A percentile compares a stretch with the other conserved stretches of the same genome.
phyloP scores from a whole-genome alignment of 352 stramenopile genomes.

The Pythium sukuiense region DNA sequence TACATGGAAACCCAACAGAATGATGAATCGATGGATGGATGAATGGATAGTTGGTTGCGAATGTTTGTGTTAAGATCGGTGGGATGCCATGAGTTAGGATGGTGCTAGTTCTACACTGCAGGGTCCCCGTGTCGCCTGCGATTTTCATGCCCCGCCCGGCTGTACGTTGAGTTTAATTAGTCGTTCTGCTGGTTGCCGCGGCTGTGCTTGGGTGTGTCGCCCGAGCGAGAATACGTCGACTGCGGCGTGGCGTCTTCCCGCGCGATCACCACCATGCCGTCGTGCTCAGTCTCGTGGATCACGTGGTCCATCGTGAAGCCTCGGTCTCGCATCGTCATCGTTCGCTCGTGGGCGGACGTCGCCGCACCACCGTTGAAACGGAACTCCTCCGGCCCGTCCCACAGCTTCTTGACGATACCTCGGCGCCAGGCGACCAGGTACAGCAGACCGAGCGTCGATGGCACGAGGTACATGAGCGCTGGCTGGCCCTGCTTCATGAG shows the following conservation, averaged over 20 bases:
- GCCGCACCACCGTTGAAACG: not conserved
- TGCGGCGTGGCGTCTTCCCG: slow-evolving; percentile 16
- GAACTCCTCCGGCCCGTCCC: slow-evolving; percentile 73
- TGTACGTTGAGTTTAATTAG: slow-evolving; percentile 1
- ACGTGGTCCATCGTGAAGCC: slow-evolving; percentile 26
- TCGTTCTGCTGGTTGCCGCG: slow-evolving; percentile 1
- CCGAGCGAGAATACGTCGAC: slow-evolving; percentile 22
- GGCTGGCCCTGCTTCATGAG: slow-evolving; percentile 92
- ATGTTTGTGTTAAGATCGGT: not conserved
- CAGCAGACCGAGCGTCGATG: slow-evolving; percentile 89
- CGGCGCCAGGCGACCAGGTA: slow-evolving; percentile 68
- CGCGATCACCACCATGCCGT: slow-evolving; percentile 21
- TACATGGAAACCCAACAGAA: not conserved
- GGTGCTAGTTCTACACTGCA: not conserved
- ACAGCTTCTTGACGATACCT: slow-evolving; percentile 88
- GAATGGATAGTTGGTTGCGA: not conserved
- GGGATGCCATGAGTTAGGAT: slow-evolving; percentile 8
- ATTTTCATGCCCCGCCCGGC: not conserved
- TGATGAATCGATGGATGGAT: not conserved
- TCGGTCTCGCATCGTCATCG: slow-evolving; percentile 15
- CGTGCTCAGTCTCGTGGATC: slow-evolving; percentile 10
- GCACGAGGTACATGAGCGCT: slow-evolving; percentile 96
- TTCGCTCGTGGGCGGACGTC: slow-evolving; percentile 2
- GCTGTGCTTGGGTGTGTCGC: slow-evolving; percentile 19
- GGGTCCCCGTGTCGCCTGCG: slow-evolving; percentile 1